A percentile compares a stretch with the other conserved stretches of the same genome.
These are phyloP conservation scores for Pyrenophora graminea DNA, from an alignment of 2,329 filamentous ascomycete species.

Conservation along the genomic window DNA sequence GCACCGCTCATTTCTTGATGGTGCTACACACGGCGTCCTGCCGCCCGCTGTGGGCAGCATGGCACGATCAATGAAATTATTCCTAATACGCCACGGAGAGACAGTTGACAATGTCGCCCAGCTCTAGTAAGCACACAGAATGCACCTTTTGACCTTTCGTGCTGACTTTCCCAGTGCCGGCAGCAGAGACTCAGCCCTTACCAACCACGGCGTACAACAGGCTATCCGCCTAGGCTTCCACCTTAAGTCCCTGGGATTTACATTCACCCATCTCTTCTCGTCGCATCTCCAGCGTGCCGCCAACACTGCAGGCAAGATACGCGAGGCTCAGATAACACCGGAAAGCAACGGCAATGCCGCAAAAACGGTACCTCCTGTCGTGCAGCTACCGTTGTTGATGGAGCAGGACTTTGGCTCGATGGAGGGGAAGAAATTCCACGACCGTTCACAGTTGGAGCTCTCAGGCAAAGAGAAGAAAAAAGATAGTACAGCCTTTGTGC, in stretches of 20 bases:
- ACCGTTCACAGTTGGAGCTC: constrained; percentile 42
- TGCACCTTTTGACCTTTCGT: neutral
- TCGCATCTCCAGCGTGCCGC: constrained; percentile 77
- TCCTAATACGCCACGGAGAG: constrained; percentile 85
- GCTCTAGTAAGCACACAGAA: constrained; percentile 61
- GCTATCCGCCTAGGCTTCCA: constrained; percentile 70
- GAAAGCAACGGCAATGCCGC: neutral
- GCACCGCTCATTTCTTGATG: constrained; percentile 17
- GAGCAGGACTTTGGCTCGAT: constrained; percentile 76
- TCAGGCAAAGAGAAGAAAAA: constrained; percentile 35
- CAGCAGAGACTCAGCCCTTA: constrained; percentile 77
- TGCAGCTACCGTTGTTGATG: constrained; percentile 53
- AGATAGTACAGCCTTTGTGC: constrained; percentile 53
- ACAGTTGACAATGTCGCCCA: constrained; percentile 86
- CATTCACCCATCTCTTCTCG: constrained; percentile 73
- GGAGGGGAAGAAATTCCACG: constrained; percentile 65
- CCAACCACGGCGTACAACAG: constrained; percentile 80
- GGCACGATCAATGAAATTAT: constrained; percentile 61
- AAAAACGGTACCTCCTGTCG: constrained; percentile 24
- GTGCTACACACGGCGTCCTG: constrained; percentile 12
- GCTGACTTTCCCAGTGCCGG: constrained; percentile 66
- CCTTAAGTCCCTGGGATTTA: constrained; percentile 66
- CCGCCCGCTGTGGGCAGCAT: constrained; percentile 28
- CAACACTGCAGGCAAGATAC: constrained; percentile 70
- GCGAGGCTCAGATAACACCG: constrained; percentile 55